Percentiles rank a stretch among this genome's conserved stretches.
Evolutionary conservation across 768 basidiomycete genomes (phyloP).

Genomic region (Daedalea quercina): DNA sequence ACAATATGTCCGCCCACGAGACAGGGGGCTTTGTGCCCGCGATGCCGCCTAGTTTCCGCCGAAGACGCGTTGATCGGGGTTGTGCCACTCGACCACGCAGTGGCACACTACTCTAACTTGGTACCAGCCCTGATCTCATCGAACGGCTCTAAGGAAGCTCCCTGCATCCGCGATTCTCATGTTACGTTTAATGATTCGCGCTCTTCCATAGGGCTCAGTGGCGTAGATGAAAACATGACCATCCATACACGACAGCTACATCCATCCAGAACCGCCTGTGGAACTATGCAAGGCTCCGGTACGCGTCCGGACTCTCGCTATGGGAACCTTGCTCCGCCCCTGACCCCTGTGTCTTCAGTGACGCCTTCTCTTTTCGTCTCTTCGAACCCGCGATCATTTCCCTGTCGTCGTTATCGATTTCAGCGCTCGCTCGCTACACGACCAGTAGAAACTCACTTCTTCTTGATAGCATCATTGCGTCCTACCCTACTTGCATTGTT

Average conservation of each 20-base stretch:
- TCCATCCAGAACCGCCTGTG: too few relatives aligned
- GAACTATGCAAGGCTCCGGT: background rate
- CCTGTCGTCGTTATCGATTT: constrained; percentile 30
- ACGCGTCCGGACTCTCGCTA: background rate
- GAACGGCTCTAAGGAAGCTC: background rate
- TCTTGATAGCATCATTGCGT: constrained; percentile 64
- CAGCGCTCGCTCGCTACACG: background rate
- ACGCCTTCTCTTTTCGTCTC: constrained; percentile 44
- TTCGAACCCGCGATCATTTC: constrained; percentile 78
- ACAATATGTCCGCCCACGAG: background rate
- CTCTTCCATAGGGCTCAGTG: background rate
- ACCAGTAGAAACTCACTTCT: constrained; percentile 38
- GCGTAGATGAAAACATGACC: background rate
- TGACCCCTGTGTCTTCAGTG: background rate
- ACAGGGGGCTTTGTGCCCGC: background rate
- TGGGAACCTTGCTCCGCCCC: background rate
- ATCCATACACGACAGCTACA: background rate
- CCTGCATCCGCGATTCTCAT: background rate
- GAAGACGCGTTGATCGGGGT: background rate
- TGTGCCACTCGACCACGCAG: background rate
- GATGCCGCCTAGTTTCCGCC: background rate
- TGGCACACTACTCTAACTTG: background rate
- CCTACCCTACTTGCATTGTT: constrained; percentile 67
- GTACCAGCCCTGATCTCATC: background rate
- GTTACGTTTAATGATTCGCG: background rate